Evolutionary conservation across 2,329 filamentous ascomycete genomes (phyloP).

Genomic region (Colletotrichum navitas): DNA sequence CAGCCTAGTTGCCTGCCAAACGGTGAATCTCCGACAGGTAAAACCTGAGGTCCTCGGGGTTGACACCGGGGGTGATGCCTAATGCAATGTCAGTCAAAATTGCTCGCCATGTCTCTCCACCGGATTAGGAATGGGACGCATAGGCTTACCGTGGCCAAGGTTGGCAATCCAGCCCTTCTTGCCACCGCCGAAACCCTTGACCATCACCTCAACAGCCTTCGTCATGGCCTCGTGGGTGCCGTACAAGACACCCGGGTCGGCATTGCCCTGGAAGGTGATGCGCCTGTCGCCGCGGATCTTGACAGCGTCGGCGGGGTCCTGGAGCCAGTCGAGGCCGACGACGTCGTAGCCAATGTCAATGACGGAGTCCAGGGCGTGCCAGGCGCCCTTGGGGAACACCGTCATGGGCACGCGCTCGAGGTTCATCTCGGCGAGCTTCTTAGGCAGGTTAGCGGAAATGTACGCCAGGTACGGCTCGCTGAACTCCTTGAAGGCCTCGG

Average conservation of each 20-base stretch:
- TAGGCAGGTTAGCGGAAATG: constrained; percentile 85
- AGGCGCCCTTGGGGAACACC: constrained; percentile 97
- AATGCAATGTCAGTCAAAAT: constrained; percentile 16
- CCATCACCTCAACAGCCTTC: constrained; percentile 85
- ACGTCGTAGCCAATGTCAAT: constrained; percentile 94
- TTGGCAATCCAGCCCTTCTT: constrained; percentile 98
- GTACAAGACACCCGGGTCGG: constrained; percentile 93
- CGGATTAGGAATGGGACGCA: background rate
- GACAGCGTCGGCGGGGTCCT: constrained; percentile 87
- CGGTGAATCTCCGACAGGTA: constrained; percentile 94
- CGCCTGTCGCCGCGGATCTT: constrained; percentile 80
- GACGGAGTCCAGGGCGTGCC: constrained; percentile 90
- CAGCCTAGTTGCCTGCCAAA: constrained; percentile 61
- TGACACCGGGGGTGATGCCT: constrained; percentile 95
- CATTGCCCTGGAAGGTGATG: constrained; percentile 91
- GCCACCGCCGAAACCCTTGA: constrained; percentile 84
- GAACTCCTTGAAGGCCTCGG: constrained; percentile 85
- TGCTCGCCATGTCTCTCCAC: background rate
- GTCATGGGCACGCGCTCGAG: constrained; percentile 93
- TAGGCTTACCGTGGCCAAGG: constrained; percentile 84
- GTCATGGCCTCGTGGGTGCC: constrained; percentile 87
- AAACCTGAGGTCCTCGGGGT: constrained; percentile 92
- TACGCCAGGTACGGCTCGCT: constrained; percentile 87
- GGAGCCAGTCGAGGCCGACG: constrained; percentile 94
- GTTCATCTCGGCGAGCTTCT: constrained; percentile 78